phyloP scores from a whole-genome alignment of 2,329 filamentous ascomycete genomes.

The Geosmithia putterillii region DNA sequence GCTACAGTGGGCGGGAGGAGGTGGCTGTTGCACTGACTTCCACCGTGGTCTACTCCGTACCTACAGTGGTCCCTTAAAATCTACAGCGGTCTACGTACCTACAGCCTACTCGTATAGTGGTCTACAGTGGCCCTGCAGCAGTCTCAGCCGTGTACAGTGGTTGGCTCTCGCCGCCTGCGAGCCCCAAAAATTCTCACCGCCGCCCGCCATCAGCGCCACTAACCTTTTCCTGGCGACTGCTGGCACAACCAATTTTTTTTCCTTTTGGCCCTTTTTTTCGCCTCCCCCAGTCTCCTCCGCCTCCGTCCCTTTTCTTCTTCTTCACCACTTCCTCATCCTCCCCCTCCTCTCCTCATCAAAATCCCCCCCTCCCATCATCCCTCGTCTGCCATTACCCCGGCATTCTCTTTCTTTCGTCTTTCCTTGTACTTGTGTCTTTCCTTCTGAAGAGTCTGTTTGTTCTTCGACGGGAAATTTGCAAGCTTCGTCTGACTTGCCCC shows the following conservation, averaged over 20 bases:
- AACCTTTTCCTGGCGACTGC: conserved; percentile 3
- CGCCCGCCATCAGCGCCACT: conserved; percentile 3
- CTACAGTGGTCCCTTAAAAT: too few species aligned
- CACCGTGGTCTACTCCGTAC: too few species aligned
- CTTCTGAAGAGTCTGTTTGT: conserved; percentile 33
- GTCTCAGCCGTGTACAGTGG: too few species aligned
- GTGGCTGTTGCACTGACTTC: too few species aligned
- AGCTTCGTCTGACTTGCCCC: conserved; percentile 4
- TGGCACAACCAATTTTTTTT: conserved; percentile 6
- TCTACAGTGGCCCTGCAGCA: too few species aligned
- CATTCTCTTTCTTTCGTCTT: conserved; percentile 16
- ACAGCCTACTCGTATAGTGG: too few species aligned
- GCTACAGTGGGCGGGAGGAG: too few species aligned
- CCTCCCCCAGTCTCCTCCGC: conserved; percentile 4
- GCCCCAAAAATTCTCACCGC: conserved; percentile 4
- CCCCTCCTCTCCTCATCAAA: background rate
- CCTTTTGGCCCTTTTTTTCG: background rate
- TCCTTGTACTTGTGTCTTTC: conserved; percentile 23
- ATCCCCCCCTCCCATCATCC: conserved; percentile 12
- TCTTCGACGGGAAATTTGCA: conserved; percentile 19
- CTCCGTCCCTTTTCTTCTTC: conserved; percentile 16
- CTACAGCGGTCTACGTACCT: too few species aligned
- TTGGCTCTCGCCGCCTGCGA: background rate
- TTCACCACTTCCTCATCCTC: conserved; percentile 18
- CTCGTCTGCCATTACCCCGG: conserved; percentile 13